Conservation (phyloP, 306 rosid species). For the Malus sylvestris region DNA sequence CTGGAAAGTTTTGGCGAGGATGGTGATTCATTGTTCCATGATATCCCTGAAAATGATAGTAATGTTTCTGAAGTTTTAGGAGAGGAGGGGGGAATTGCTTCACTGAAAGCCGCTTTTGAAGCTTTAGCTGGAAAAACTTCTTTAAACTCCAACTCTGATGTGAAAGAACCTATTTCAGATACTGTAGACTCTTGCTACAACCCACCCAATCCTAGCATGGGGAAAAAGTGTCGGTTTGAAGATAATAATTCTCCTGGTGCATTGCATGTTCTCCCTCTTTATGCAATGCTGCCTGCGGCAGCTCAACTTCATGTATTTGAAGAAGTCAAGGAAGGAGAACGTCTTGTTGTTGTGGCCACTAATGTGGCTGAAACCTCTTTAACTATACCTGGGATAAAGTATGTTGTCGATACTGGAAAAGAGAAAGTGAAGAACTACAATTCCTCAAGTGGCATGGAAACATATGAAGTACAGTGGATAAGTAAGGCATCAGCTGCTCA, state of each 20-base stretch:
- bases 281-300: slow-evolving; percentile 86
- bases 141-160: slow-evolving; percentile 23
- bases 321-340: slow-evolving; percentile 61
- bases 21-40: slow-evolving; percentile 10
- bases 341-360: slow-evolving; percentile 84
- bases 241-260: slow-evolving; percentile 31
- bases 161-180: slow-evolving; percentile 17
- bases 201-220: slow-evolving; percentile 20
- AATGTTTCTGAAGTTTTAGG: slow-evolving; percentile 35
- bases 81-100: slow-evolving; percentile 44
- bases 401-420: slow-evolving; percentile 87
- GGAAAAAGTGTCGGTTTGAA: slow-evolving; percentile 23
- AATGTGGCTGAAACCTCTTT: slow-evolving; percentile 99
- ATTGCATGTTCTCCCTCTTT: slow-evolving; percentile 76
- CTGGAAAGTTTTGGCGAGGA: slow-evolving; percentile 44
- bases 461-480: slow-evolving; percentile 74
- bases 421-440: slow-evolving; percentile 79
- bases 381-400: slow-evolving; percentile 88
- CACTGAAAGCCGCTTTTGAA: slow-evolving; percentile 76
- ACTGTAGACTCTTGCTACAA: slow-evolving; percentile 30
- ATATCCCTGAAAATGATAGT: slow-evolving; percentile 31
- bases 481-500: slow-evolving; percentile 97
- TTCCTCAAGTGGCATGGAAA: slow-evolving; percentile 73
- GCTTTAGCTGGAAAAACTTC: slow-evolving; percentile 39
- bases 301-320: slow-evolving; percentile 76